These are phyloP conservation scores for Picea sitchensis DNA, from an alignment of 75 land plant species.

Conservation along the genomic window DNA sequence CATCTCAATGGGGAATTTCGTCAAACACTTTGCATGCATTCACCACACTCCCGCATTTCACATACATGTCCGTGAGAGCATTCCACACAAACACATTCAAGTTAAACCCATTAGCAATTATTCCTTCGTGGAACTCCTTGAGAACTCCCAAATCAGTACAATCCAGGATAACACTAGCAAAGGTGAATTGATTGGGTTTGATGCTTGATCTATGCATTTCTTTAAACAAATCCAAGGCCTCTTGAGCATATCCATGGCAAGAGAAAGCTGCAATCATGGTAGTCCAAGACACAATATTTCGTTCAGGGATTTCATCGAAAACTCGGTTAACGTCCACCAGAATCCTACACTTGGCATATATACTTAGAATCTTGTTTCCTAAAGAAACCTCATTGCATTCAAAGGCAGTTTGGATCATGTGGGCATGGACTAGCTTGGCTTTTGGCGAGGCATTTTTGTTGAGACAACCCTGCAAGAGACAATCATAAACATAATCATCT, in stretches of 20 bases:
- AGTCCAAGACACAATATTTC: constrained; percentile 59
- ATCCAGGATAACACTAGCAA: constrained; percentile 44
- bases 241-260: constrained; percentile 32
- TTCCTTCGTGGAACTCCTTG: constrained; percentile 40
- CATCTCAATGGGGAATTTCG: background rate
- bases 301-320: constrained; percentile 37
- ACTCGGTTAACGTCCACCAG: constrained; percentile 45
- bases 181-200: constrained; percentile 47
- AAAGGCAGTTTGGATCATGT: constrained; percentile 5
- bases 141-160: constrained; percentile 20
- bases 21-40: constrained; percentile 28
- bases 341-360: constrained; percentile 12
- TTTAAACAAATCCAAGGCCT: constrained; percentile 34
- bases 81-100: constrained; percentile 34
- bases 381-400: background rate
- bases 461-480: constrained; percentile 5
- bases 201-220: constrained; percentile 38
- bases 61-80: constrained; percentile 57
- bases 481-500: constrained; percentile 6
- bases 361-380: constrained; percentile 2
- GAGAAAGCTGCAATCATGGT: constrained; percentile 61
- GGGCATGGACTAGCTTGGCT: background rate
- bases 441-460: background rate
- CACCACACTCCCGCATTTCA: constrained; percentile 31
- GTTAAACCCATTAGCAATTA: constrained; percentile 27